A percentile compares a stretch with the other conserved stretches of the same genome.
Evolutionary conservation across 495 filamentous ascomycete genomes (phyloP).

Genomic region (Xylaria bambusicola): DNA sequence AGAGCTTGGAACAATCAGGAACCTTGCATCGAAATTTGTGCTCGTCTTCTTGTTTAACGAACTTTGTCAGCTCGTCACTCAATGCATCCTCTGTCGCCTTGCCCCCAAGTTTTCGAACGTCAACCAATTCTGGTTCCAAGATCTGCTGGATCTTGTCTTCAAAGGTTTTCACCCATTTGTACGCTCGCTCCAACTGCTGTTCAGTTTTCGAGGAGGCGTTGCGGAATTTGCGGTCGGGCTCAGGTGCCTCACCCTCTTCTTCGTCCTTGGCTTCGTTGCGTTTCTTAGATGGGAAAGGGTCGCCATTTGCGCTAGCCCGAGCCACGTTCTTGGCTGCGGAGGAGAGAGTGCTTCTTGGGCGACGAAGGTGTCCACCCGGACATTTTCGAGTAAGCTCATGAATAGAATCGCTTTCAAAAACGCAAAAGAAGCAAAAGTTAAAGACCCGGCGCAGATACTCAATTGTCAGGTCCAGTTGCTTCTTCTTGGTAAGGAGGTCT

Average conservation of each 20-base stretch:
- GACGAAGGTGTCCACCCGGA: slow-evolving; percentile 91
- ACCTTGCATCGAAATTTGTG: slow-evolving; percentile 96
- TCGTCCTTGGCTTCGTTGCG: slow-evolving; percentile 65
- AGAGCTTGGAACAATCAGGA: slow-evolving; percentile 91
- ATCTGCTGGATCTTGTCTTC: slow-evolving; percentile 95
- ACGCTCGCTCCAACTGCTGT: slow-evolving; percentile 88
- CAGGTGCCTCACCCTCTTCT: slow-evolving; percentile 63
- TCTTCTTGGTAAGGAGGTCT: slow-evolving; percentile 88
- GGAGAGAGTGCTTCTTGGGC: slow-evolving; percentile 80
- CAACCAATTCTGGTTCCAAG: slow-evolving; percentile 83
- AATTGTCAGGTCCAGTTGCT: slow-evolving; percentile 92
- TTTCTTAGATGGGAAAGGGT: slow-evolving; percentile 80
- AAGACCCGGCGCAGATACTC: slow-evolving; percentile 95
- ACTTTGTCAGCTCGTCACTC: slow-evolving; percentile 81
- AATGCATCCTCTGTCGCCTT: slow-evolving; percentile 82
- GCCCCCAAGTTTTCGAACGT: slow-evolving; percentile 85
- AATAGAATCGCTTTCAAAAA: slow-evolving; percentile 95
- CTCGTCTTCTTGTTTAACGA: slow-evolving; percentile 95
- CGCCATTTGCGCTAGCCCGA: slow-evolving; percentile 73
- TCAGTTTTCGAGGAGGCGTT: slow-evolving; percentile 73
- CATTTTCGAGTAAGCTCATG: slow-evolving; percentile 96
- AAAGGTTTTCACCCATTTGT: slow-evolving; percentile 99
- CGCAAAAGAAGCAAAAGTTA: slow-evolving; percentile 99
- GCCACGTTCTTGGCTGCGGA: slow-evolving; percentile 83
- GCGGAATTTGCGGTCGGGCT: slow-evolving; percentile 63